Conservation (phyloP, 257 asterid genomes). For the Schizonepeta tenuifolia region DNA sequence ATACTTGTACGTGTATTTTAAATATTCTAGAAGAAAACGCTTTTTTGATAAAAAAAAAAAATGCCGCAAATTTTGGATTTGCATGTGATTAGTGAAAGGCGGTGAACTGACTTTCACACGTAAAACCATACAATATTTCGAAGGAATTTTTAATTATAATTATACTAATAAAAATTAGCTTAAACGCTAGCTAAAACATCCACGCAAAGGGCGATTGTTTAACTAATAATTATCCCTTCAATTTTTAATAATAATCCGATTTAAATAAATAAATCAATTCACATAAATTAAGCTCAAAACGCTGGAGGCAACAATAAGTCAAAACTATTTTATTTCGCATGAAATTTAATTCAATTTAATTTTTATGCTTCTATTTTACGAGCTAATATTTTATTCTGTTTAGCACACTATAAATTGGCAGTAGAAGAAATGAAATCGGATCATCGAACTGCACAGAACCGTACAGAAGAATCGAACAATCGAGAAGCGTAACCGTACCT, state of each 20-base stretch:
- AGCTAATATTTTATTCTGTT: neutral
- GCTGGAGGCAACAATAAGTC: slow-evolving; percentile 5
- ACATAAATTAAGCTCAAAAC: neutral
- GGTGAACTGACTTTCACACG: slow-evolving; percentile 34
- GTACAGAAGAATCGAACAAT: slow-evolving; percentile 1
- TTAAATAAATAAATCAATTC: neutral
- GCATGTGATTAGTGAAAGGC: slow-evolving; percentile 42
- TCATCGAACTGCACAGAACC: slow-evolving; percentile 29
- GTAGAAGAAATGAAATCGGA: neutral
- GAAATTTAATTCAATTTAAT: neutral
- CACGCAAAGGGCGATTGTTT: slow-evolving; percentile 31
- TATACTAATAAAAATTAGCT: neutral
- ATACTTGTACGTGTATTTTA: no score
- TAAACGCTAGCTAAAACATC: neutral
- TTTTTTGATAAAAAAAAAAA: neutral
- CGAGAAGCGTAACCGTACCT: slow-evolving; percentile 10
- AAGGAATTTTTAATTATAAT: neutral
- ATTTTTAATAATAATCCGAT: neutral
- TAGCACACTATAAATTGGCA: slow-evolving; percentile 30
- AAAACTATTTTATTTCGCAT: neutral
- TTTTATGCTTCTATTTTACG: neutral
- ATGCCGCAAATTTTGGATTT: slow-evolving; percentile 38
- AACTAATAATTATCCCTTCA: neutral
- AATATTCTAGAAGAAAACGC: neutral
- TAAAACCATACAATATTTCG: neutral